phyloP scores from a whole-genome alignment of 768 basidiomycete species.

The Tricholoma flavovirens region DNA sequence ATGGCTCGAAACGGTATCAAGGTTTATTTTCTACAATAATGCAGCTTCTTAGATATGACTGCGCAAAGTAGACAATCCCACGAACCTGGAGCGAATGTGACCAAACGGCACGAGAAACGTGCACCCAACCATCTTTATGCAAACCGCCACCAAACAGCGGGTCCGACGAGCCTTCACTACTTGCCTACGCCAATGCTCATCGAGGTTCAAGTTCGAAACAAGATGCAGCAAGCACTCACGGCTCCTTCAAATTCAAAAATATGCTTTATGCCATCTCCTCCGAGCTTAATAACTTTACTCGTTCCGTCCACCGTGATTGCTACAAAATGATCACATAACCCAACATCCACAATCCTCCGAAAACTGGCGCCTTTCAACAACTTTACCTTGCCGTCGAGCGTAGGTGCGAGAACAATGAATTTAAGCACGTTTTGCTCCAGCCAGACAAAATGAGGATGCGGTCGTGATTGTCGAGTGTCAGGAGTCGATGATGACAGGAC shows the following conservation, averaged over 20 bases:
- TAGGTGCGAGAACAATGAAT: slow-evolving; percentile 45
- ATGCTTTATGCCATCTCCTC: slow-evolving; percentile 34
- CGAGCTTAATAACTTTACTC: slow-evolving; percentile 49
- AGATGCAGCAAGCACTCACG: slow-evolving; percentile 34
- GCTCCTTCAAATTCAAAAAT: slow-evolving; percentile 54
- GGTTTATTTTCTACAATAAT: slow-evolving; percentile 31
- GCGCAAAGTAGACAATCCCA: not conserved
- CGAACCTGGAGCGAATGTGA: not conserved
- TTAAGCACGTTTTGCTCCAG: slow-evolving; percentile 46
- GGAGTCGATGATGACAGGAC: slow-evolving; percentile 15
- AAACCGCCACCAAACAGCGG: slow-evolving; percentile 56
- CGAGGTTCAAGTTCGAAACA: too few species aligned
- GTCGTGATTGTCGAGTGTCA: not conserved
- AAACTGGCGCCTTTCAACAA: slow-evolving; percentile 41
- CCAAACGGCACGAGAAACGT: slow-evolving; percentile 45
- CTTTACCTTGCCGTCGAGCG: slow-evolving; percentile 42
- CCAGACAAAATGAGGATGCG: slow-evolving; percentile 41
- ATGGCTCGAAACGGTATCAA: slow-evolving; percentile 45
- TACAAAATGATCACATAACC: slow-evolving; percentile 50
- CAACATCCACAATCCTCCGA: slow-evolving; percentile 53
- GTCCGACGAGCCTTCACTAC: slow-evolving; percentile 31
- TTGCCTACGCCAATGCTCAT: not conserved
- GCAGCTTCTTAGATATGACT: not conserved
- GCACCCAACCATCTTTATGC: slow-evolving; percentile 43
- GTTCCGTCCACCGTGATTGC: slow-evolving; percentile 51